Percentiles rank a stretch among this genome's conserved stretches.
These are phyloP conservation scores for Botrytis fabae DNA, from an alignment of 2,329 filamentous ascomycete genomes.

Conservation along the genomic window DNA sequence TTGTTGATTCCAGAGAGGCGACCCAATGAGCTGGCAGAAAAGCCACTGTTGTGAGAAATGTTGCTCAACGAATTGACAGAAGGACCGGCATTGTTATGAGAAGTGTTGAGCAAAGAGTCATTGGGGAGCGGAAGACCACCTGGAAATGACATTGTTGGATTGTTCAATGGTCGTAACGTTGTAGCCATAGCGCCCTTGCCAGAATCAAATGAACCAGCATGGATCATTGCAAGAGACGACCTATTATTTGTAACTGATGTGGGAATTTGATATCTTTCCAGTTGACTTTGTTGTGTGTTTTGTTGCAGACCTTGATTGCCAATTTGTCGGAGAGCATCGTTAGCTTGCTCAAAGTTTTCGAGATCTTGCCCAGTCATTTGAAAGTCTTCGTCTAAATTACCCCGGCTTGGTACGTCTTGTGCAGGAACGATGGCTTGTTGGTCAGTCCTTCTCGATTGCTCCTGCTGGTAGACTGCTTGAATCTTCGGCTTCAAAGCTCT, in stretches of 20 bases:
- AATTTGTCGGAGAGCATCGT: background rate
- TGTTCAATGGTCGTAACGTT: background rate
- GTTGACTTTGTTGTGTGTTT: background rate
- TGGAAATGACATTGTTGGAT: background rate
- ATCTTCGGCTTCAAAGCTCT: conserved; percentile 40
- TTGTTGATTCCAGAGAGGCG: background rate
- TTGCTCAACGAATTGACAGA: background rate
- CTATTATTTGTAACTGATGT: background rate
- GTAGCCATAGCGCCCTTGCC: background rate
- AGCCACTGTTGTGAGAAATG: background rate
- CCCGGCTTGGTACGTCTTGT: background rate
- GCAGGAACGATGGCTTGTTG: background rate
- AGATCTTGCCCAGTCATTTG: conserved; percentile 3
- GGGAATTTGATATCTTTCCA: background rate
- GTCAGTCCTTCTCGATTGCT: background rate
- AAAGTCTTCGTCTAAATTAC: background rate
- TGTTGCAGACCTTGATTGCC: background rate
- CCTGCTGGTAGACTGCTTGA: conserved; percentile 31
- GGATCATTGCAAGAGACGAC: background rate
- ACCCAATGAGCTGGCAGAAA: background rate
- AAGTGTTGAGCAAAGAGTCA: background rate
- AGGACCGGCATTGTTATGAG: background rate
- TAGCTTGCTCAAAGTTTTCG: background rate
- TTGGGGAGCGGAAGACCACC: background rate
- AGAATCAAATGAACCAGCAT: background rate